These are phyloP conservation scores for Dothideomycetidae sp. DNA, from an alignment of 2,329 filamentous ascomycete genomes.

Conservation along the genomic window DNA sequence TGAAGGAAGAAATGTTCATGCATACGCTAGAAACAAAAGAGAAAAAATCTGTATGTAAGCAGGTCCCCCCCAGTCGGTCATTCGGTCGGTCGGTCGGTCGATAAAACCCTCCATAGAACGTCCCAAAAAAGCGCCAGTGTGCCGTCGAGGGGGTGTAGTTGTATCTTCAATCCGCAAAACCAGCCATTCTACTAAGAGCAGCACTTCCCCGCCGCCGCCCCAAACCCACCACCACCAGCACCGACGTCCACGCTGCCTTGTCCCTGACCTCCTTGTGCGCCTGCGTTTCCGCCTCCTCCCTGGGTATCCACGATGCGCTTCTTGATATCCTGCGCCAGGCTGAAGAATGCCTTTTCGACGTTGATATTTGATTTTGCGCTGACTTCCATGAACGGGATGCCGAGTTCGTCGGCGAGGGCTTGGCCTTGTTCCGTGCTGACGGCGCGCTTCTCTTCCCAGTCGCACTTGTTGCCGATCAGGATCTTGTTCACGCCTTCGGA, in stretches of 20 bases:
- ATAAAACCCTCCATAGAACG: no score
- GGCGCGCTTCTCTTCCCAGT: constrained; percentile 98
- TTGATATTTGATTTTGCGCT: constrained; percentile 99
- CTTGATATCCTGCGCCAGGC: constrained; percentile 91
- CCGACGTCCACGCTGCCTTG: constrained; percentile 17
- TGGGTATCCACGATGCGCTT: constrained; percentile 84
- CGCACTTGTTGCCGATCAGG: constrained; percentile 98
- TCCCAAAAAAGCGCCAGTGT: no score
- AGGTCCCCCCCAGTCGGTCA: background rate
- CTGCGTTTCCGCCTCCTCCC: constrained; percentile 16
- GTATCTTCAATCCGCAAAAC: no score
- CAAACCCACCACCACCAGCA: constrained; percentile 16
- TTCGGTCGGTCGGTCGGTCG: no score
- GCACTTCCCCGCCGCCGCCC: constrained; percentile 24
- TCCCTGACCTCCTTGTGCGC: constrained; percentile 2
- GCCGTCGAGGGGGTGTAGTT: no score
- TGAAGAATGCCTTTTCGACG: constrained; percentile 97
- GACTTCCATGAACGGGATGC: constrained; percentile 96
- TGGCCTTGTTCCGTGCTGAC: constrained; percentile 89
- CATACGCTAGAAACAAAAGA: no score
- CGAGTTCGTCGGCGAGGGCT: constrained; percentile 83
- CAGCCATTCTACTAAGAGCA: no score
- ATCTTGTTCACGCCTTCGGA: constrained; percentile 99
- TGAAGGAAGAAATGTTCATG: no score
- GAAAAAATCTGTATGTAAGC: no score